These are phyloP conservation scores for Suillus subalutaceus DNA, from an alignment of 768 basidiomycete species.

Conservation along the genomic window DNA sequence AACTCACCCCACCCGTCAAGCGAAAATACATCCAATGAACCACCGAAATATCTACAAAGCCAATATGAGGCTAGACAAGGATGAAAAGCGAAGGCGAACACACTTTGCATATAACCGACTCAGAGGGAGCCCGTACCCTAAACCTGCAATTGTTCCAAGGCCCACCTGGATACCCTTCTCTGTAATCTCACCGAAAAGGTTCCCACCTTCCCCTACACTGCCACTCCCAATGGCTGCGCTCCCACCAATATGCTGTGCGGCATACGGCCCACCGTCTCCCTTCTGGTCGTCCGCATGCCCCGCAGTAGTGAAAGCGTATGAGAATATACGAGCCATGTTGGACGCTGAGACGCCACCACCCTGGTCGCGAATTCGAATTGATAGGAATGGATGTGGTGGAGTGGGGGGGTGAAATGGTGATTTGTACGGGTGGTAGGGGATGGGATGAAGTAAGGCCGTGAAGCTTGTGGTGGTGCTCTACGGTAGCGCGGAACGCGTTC, in stretches of 20 bases:
- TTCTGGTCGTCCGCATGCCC: conserved; percentile 49
- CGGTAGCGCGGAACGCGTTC: conserved; percentile 88
- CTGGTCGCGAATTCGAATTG: conserved; percentile 81
- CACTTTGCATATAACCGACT: conserved; percentile 71
- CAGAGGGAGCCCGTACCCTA: conserved; percentile 88
- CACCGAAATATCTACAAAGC: conserved; percentile 74
- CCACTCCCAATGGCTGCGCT: conserved; percentile 60
- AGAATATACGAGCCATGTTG: conserved; percentile 81
- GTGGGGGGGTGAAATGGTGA: conserved; percentile 70
- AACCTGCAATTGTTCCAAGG: conserved; percentile 86
- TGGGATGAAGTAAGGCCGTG: conserved; percentile 37
- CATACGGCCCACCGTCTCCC: conserved; percentile 66
- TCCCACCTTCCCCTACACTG: conserved; percentile 43
- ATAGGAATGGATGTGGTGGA: conserved; percentile 53
- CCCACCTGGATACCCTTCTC: conserved; percentile 77
- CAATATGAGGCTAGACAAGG: conserved; percentile 3
- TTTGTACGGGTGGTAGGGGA: conserved; percentile 60
- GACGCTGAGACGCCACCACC: conserved; percentile 81
- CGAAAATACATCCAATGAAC: conserved; percentile 78
- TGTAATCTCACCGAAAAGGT: conserved; percentile 78
- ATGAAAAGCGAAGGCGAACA: conserved; percentile 15
- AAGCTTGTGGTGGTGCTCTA: conserved; percentile 66
- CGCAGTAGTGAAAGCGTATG: conserved; percentile 91
- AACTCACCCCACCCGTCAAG: conserved; percentile 81
- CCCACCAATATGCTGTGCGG: conserved; percentile 77